Base-by-base conservation (phyloP, 2,329 filamentous ascomycete species). In the Calonectria leucothoes region DNA sequence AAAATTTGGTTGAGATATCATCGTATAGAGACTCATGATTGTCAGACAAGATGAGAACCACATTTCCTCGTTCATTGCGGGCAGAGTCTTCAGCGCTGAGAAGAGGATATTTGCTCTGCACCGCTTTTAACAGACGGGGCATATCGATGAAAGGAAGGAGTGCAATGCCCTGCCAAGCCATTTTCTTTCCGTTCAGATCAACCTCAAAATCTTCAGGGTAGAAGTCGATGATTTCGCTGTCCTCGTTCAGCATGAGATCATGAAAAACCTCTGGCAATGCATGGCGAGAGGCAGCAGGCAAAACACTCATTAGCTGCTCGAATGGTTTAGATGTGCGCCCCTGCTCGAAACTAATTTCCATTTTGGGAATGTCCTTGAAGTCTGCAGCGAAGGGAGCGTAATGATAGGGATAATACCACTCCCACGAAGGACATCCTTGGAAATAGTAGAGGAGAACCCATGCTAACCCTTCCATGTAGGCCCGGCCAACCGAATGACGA, bases 371-470 rank as follows among this genome's bases (percentile, higher is more conserved):
- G 70, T 96, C 93, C 72, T 94, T 93, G 83, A 99, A 99, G 84
- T 99, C 97, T 66, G 95, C 94, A 3, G 97, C 97, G 82, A 99
- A 99, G 4, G 97, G 97, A 1, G 97, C 97, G 82, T 99, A 99
- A 83, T 99, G 97, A 82, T 98, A 98, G 0, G 97, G 97, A 82
- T 98, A 99, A 83, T 97, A 99, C 97, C 97, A 99, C 66, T 96
- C 97, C 97, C 97, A 99, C 0, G 95, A 98, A 27, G 97, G 95
- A 80, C 97, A 99, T 31, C 97, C 97, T 84, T 99, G 97, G 84
- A 98, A 98, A 84, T 99, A 99, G 85, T 99, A 99, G 42, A 96
- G 89, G 65, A 99, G 87, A 48, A 99, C 97, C 97, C 97, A 99
- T 27, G 94, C 94, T 12, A 99, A 90, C 42, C 97, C 97, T 87